These are phyloP conservation scores for Suillus discolor DNA, from an alignment of 768 basidiomycete species.

Conservation along the genomic window DNA sequence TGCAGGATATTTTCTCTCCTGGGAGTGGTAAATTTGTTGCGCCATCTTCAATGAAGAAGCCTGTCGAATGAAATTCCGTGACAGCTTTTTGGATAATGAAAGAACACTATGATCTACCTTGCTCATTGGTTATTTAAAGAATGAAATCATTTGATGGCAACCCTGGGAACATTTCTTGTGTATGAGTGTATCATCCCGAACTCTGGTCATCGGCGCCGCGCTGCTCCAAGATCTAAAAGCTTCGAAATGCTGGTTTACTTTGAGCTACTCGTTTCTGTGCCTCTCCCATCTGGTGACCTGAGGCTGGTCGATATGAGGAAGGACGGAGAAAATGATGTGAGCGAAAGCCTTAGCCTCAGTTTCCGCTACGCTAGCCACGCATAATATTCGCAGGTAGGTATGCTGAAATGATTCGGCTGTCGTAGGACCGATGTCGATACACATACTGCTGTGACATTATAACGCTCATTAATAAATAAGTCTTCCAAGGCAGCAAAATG, in stretches of 20 bases:
- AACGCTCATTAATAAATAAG: too few species aligned
- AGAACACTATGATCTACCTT: neutral
- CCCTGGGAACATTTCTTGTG: neutral
- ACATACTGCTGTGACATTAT: too few species aligned
- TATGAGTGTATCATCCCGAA: neutral
- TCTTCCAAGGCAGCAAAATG: too few species aligned
- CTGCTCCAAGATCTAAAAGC: neutral
- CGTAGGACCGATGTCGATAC: too few species aligned
- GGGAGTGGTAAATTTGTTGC: constrained; percentile 46
- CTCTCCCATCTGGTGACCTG: neutral
- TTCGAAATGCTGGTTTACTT: neutral
- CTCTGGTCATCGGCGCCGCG: neutral
- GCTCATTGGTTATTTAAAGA: neutral
- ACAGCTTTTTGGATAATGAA: neutral
- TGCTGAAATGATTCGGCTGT: neutral
- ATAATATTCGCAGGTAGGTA: neutral
- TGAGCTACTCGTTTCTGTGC: too few species aligned
- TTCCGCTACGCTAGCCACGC: neutral
- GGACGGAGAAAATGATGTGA: neutral
- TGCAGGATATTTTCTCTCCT: constrained; percentile 42
- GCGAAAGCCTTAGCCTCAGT: too few species aligned
- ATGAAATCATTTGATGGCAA: neutral
- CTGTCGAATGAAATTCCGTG: neutral
- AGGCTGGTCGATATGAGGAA: neutral
- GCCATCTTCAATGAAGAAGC: constrained; percentile 4